Conservation (phyloP, 2,329 filamentous ascomycete species). For the Colletotrichum chlorophyti region DNA sequence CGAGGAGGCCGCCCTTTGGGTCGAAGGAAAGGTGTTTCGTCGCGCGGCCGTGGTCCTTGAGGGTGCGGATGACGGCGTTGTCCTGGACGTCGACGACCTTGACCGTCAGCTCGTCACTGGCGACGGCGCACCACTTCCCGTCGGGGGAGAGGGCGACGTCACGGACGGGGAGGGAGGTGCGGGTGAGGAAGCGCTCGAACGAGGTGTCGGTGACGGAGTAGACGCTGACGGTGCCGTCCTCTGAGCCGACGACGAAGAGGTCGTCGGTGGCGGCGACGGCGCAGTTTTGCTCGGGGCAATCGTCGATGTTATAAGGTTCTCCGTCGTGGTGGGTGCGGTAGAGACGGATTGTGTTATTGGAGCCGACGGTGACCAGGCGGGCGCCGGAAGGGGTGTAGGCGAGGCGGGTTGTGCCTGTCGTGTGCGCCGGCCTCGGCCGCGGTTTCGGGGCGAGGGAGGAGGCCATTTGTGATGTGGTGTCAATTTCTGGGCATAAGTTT, state of each 20-base stretch:
- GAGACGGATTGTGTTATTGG: slow-evolving; percentile 91
- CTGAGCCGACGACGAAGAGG: slow-evolving; percentile 87
- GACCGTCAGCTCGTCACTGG: slow-evolving; percentile 94
- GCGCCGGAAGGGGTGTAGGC: slow-evolving; percentile 89
- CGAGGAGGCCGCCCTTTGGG: slow-evolving; percentile 74
- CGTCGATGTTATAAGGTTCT: slow-evolving; percentile 91
- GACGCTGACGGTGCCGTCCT: slow-evolving; percentile 94
- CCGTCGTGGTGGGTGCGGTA: slow-evolving; percentile 92
- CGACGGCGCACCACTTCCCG: slow-evolving; percentile 87
- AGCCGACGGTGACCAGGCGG: slow-evolving; percentile 88
- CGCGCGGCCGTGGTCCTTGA: slow-evolving; percentile 85
- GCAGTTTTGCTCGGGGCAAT: slow-evolving; percentile 85
- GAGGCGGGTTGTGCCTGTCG: slow-evolving; percentile 84
- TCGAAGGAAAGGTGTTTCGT: slow-evolving; percentile 94
- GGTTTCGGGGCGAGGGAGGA: slow-evolving; percentile 54
- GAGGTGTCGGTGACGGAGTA: slow-evolving; percentile 79
- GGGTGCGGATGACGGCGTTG: slow-evolving; percentile 75
- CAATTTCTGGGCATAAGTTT: neutral
- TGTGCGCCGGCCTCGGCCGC: slow-evolving; percentile 75
- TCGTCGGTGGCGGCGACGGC: slow-evolving; percentile 77
- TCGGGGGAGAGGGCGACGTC: slow-evolving; percentile 86
- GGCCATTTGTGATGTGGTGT: slow-evolving; percentile 30
- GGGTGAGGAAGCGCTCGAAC: slow-evolving; percentile 83
- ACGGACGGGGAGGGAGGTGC: slow-evolving; percentile 84
- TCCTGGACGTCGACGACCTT: slow-evolving; percentile 87